Percentiles rank a stretch among this genome's conserved stretches.
phyloP scores from a whole-genome alignment of 306 rosid genomes.

The Malus asiatica region DNA sequence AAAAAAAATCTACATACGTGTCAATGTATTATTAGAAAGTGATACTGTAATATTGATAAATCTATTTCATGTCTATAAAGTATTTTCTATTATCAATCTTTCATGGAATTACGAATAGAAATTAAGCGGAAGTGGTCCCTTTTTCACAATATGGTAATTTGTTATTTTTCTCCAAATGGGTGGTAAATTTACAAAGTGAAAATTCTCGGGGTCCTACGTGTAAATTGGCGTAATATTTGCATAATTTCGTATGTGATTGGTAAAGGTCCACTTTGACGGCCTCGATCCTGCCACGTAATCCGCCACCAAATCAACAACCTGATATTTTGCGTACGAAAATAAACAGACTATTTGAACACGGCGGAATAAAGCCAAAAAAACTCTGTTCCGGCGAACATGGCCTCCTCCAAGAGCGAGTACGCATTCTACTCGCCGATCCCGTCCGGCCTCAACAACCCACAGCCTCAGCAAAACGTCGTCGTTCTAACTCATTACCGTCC shows the following conservation, averaged over 20 bases:
- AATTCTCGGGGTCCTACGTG: neutral
- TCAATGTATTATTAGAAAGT: too few relatives aligned
- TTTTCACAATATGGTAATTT: too few relatives aligned
- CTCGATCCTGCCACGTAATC: neutral
- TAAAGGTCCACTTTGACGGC: neutral
- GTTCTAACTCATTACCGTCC: conserved; percentile 42
- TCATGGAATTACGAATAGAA: too few relatives aligned
- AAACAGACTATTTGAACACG: neutral
- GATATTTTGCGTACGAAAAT: neutral
- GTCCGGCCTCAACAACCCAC: conserved; percentile 3
- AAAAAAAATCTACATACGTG: too few relatives aligned
- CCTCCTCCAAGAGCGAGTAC: conserved; percentile 27
- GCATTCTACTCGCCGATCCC: conserved; percentile 52
- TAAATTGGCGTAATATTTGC: neutral
- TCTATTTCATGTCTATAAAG: too few relatives aligned
- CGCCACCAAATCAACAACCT: neutral
- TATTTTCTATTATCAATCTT: too few relatives aligned
- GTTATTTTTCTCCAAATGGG: neutral
- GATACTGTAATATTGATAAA: too few relatives aligned
- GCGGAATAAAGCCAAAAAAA: too few relatives aligned
- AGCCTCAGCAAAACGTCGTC: conserved; percentile 44
- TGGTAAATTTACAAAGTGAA: neutral
- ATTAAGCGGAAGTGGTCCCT: too few relatives aligned
- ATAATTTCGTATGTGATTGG: neutral
- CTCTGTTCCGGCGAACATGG: conserved; percentile 21